phyloP scores from a whole-genome alignment of 2,329 filamentous ascomycete genomes.

The Calonectria montana region DNA sequence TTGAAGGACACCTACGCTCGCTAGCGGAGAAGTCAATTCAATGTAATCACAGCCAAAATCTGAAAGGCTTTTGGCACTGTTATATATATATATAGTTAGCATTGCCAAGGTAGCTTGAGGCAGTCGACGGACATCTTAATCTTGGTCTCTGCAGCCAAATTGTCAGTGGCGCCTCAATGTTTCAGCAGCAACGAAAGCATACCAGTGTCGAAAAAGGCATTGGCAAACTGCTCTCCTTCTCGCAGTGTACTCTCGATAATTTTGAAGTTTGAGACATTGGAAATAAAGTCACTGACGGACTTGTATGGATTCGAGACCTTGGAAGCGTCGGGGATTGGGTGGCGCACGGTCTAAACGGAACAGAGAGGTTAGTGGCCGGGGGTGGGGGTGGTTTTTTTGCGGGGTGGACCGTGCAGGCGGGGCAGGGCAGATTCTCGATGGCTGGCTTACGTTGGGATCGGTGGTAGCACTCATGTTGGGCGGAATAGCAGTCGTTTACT shows the following conservation, averaged over 20 bases:
- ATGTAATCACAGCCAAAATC: conserved; percentile 67
- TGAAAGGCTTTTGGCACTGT: conserved; percentile 29
- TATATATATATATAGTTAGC: background rate
- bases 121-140: conserved; percentile 33
- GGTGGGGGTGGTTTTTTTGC: background rate
- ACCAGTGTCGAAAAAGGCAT: conserved; percentile 79
- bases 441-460: too few relatives aligned
- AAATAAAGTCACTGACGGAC: conserved; percentile 32
- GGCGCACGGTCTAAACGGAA: background rate
- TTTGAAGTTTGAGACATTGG: conserved; percentile 36
- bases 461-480: too few relatives aligned
- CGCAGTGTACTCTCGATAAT: conserved; percentile 25
- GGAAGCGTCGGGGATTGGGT: background rate
- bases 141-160: conserved; percentile 36
- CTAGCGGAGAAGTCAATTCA: conserved; percentile 87
- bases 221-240: conserved; percentile 61
- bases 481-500: too few relatives aligned
- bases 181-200: background rate
- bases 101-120: background rate
- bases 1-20: conserved; percentile 44
- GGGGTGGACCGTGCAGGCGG: background rate
- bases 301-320: conserved; percentile 6
- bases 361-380: too few relatives aligned
- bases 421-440: too few relatives aligned
- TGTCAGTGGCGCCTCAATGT: background rate